Base-by-base conservation (phyloP, 495 filamentous ascomycete species). In the Mytilinidion resinicola region DNA sequence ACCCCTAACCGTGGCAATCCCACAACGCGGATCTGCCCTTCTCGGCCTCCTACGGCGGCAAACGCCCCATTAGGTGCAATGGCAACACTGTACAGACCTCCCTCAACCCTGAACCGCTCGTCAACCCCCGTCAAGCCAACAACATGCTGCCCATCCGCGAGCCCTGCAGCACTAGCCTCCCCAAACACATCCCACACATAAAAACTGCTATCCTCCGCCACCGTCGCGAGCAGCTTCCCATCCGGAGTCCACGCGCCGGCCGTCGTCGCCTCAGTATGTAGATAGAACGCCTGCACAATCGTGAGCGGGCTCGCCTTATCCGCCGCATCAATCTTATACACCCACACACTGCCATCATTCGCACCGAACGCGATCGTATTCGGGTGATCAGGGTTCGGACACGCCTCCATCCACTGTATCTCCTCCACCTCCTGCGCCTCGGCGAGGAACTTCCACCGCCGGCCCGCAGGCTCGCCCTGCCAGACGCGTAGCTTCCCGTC, bases 141-240 rank as follows among this genome's bases (percentile, higher is more conserved):
- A 15, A 96, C 82, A 10, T 78, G 75, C 43, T 86, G 89, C 41
- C 84, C 82, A 44, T 80, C 82, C 9, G 83, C 77, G 11, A 93
- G 74, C 10, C 85, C 88, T 39, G 85, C 84, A 0, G 86, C 88
- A 14, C 86, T 85, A 0, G 89, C 91, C 39, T 83, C 83, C 34
- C 91, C 89, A 72, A 90, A 96, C 10, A 90, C 87, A 71, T 97
- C 93, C 80, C 89, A 96, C 39, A 96, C 91, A 72, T 90, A 90
- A 62, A 99, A 82, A 60, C 83, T 89, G 21, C 84, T 81, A 67
- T 97, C 93, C 68, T 96, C 92, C 36, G 83, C 83, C 6, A 97
- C 92, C 0, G 91, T 96, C 0, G 87, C 91, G 1, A 99, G 84
- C 25, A 96, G 76, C 15, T 84, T 88, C 55, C 93, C 93, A 71